A percentile compares a stretch with the other conserved stretches of the same genome.
Evolutionary conservation across 2,329 filamentous ascomycete species (phyloP).

Genomic region (Hysterium pulicare): DNA sequence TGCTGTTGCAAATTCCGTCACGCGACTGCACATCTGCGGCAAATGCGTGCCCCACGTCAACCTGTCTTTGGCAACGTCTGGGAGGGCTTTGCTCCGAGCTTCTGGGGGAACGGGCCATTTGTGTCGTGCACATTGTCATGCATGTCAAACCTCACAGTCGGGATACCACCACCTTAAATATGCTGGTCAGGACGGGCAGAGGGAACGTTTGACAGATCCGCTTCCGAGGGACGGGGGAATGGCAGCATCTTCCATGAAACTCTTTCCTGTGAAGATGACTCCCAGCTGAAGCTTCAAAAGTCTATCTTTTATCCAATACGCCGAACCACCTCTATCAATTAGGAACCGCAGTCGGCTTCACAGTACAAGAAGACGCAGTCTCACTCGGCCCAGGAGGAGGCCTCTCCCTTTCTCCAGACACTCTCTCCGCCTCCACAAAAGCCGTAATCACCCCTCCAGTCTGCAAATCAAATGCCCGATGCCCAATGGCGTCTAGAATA

Average conservation of each 20-base stretch:
- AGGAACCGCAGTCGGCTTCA: slow-evolving; percentile 12
- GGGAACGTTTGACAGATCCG: no score
- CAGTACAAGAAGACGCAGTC: slow-evolving; percentile 26
- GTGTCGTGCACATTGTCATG: no score
- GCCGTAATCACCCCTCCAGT: slow-evolving; percentile 69
- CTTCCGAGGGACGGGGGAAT: no score
- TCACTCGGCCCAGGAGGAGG: slow-evolving; percentile 32
- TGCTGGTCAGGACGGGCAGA: background rate
- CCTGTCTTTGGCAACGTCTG: no score
- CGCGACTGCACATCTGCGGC: no score
- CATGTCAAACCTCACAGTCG: no score
- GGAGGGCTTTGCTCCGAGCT: no score
- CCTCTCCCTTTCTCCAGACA: slow-evolving; percentile 27
- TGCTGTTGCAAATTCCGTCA: slow-evolving; percentile 8
- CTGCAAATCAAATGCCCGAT: slow-evolving; percentile 56
- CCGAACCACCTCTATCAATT: background rate
- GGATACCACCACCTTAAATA: background rate
- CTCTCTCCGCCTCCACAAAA: slow-evolving; percentile 57
- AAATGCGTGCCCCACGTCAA: no score
- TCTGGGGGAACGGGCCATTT: no score
- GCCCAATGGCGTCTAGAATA: slow-evolving; percentile 54
- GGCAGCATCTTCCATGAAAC: no score
- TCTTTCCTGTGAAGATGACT: background rate
- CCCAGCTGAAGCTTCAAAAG: background rate
- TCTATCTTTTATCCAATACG: background rate